Evolutionary conservation across 2,329 filamentous ascomycete species (phyloP), one percentile per base, ranked within the genome.

Genomic region (Scopulariopsis brevicaulis): DNA sequence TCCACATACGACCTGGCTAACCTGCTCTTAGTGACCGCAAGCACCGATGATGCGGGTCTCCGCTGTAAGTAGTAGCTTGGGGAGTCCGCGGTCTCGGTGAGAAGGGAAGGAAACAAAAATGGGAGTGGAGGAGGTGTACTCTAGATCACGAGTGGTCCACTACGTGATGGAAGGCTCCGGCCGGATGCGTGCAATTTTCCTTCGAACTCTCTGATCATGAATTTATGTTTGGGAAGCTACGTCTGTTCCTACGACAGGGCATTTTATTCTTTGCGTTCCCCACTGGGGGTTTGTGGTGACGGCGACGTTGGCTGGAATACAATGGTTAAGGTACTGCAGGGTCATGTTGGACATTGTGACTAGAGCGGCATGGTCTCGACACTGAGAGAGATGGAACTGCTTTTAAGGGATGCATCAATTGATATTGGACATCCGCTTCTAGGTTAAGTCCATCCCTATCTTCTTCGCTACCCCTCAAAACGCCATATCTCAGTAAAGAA

Each of bases 1-100:
- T n/a, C 8, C 3, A 40, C 12, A 4, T 40, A 14, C 37, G 37
- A 12, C 20, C 46, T 46, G 40, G 6, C 20, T 22, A 24, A 20
- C 34, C 28, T 37, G 25, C 25, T n/a, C 32, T 40, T 12, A 57
- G 55, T 52, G 55, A 57, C 34, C 55, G 55, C 32, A 57, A 57
- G 48, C 46, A 15, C 40, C 48, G 25, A 48, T 57, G 20, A 55
- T 55, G 25, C 22, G 12, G 14, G 32, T 54, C 35, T 22, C 28
- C 11, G 37, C 10, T 54, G 22, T 22, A 32, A 54, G 53, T 40
- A 24, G 53, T 54, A 55, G 22, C 22, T 24, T 10, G 37, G 20
- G 20, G 25, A 28, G 15, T 14, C 20, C 7, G 24, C 46, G n/a
- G 7, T 50, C 12, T 50, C 20, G 28, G 28, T 32, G 28, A 8